Percentiles rank a stretch among this genome's conserved stretches.
Evolutionary conservation across 139 green algal genomes (phyloP).

Genomic region (Tetraselmis chui): DNA sequence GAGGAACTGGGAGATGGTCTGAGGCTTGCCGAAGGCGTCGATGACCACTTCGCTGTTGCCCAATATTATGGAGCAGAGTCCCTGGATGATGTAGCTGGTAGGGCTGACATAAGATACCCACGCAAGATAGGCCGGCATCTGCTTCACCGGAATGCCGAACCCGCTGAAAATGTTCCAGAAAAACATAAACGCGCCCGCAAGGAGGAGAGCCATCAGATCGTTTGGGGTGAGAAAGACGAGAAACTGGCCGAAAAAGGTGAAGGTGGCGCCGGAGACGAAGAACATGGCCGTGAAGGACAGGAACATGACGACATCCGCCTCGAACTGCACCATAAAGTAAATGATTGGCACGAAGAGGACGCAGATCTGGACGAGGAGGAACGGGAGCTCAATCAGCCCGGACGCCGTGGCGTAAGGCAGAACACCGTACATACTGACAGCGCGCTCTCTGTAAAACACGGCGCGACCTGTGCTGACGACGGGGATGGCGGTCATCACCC

Average conservation of each 20-base stretch:
- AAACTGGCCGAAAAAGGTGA: slow-evolving; percentile 24
- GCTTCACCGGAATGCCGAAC: slow-evolving; percentile 71
- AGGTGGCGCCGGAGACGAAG: slow-evolving; percentile 1
- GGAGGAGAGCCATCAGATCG: too few relatives aligned
- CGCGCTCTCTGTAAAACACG: slow-evolving; percentile 21
- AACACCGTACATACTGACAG: slow-evolving; percentile 27
- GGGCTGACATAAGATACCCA: too few relatives aligned
- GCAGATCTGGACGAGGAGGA: slow-evolving; percentile 14
- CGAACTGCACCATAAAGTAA: slow-evolving; percentile 40
- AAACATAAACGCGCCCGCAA: too few relatives aligned
- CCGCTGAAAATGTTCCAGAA: slow-evolving; percentile 61
- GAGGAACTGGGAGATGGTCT: too few relatives aligned
- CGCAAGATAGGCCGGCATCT: too few relatives aligned
- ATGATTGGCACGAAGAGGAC: too few relatives aligned
- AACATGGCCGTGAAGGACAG: slow-evolving; percentile 24
- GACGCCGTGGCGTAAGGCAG: slow-evolving; percentile 40
- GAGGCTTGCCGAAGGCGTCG: too few relatives aligned
- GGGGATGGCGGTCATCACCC: too few relatives aligned
- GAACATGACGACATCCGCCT: slow-evolving; percentile 17
- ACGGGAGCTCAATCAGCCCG: slow-evolving; percentile 27
- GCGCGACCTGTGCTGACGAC: not conserved
- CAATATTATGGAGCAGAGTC: too few relatives aligned
- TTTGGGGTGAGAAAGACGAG: too few relatives aligned
- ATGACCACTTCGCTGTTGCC: too few relatives aligned
- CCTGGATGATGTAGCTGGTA: too few relatives aligned